Conservation (phyloP, 1,284 basidiomycete genomes). For the Microbotryum scabiosae region DNA sequence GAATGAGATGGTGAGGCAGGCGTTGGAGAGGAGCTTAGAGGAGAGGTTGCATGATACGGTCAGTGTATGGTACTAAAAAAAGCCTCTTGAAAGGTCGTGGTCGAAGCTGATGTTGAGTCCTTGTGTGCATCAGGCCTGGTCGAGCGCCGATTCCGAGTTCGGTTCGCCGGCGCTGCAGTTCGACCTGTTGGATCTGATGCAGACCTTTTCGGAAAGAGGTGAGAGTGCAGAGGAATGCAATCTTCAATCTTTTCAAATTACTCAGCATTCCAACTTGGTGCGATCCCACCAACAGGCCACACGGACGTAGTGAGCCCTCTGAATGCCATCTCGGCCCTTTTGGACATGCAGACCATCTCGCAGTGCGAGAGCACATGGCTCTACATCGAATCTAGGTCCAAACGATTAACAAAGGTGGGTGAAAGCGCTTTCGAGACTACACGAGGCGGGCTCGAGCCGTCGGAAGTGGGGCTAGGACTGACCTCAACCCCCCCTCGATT, state of each 20-base stretch:
- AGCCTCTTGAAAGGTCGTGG: too few species aligned
- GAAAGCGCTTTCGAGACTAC: background rate
- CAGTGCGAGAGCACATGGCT: slow-evolving; percentile 74
- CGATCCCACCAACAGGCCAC: slow-evolving; percentile 21
- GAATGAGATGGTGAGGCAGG: too few species aligned
- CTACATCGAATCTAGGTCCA: slow-evolving; percentile 65
- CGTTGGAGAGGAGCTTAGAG: too few species aligned
- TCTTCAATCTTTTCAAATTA: too few species aligned
- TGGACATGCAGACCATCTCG: slow-evolving; percentile 69
- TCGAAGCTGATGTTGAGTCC: too few species aligned
- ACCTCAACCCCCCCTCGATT: background rate
- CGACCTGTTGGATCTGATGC: slow-evolving; percentile 55
- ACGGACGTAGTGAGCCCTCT: slow-evolving; percentile 50
- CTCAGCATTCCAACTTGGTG: too few species aligned
- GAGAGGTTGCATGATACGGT: too few species aligned
- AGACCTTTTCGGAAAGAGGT: slow-evolving; percentile 66
- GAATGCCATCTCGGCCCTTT: slow-evolving; percentile 59
- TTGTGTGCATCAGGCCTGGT: too few species aligned
- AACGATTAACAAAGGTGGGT: slow-evolving; percentile 51
- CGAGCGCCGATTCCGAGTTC: too few species aligned
- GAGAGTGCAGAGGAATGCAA: too few species aligned
- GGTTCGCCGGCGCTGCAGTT: slow-evolving; percentile 5
- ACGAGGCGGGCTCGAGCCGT: background rate
- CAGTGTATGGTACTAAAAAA: too few species aligned
- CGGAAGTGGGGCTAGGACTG: background rate